These are phyloP conservation scores for Colletotrichum noveboracense DNA, from an alignment of 2,329 filamentous ascomycete genomes.

Conservation along the genomic window DNA sequence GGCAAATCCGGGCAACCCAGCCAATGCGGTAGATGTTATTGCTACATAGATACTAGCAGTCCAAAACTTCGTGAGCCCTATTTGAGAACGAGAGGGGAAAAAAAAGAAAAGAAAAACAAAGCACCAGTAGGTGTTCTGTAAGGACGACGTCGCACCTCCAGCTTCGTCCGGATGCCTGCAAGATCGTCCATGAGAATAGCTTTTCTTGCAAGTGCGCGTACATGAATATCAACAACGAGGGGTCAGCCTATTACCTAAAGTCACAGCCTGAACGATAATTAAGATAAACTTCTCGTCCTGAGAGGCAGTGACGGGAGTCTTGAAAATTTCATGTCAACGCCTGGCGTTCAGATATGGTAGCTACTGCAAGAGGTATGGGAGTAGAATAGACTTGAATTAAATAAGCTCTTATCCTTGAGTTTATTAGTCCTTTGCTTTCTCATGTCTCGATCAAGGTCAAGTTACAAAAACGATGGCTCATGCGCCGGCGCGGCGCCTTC, in stretches of 20 bases:
- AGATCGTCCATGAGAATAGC: not conserved
- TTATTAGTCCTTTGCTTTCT: not conserved
- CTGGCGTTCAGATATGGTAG: not conserved
- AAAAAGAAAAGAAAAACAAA: not conserved
- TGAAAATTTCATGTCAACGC: not conserved
- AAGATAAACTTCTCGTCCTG: not conserved
- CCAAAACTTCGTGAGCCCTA: not conserved
- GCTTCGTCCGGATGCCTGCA: not conserved
- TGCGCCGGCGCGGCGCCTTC: not conserved
- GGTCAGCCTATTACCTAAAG: not conserved
- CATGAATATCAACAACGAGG: rapidly evolving
- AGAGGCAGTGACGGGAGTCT: not conserved
- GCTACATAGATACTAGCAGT: not conserved
- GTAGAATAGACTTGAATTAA: not conserved
- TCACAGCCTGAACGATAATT: not conserved
- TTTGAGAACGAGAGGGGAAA: not conserved
- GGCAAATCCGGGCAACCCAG: not conserved
- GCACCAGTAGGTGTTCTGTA: not conserved
- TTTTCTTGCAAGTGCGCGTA: not conserved
- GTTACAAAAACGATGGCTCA: not conserved
- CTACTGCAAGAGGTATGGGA: not conserved
- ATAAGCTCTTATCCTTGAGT: not conserved
- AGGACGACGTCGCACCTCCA: not conserved
- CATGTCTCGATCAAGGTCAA: not conserved
- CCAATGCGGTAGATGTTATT: not conserved